Conservation (phyloP, 441 rosid species). For the California macrophylla region DNA sequence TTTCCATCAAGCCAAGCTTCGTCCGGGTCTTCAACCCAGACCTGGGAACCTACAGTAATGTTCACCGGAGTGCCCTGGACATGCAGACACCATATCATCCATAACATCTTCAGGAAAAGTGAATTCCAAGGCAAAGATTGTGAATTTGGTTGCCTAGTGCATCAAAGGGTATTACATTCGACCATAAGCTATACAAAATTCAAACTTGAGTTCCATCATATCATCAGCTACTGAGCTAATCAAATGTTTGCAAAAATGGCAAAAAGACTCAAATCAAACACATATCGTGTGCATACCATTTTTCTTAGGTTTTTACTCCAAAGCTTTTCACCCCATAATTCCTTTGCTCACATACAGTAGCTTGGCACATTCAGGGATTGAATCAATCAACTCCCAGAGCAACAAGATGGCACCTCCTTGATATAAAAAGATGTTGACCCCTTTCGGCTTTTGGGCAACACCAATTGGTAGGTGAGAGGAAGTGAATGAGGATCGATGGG, state of each 20-base stretch:
- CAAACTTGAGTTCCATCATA: not conserved
- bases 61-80: conserved; percentile 75
- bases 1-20: conserved; percentile 74
- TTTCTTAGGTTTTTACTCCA: not conserved
- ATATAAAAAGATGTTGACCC: too few species aligned
- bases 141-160: not conserved
- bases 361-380: too few species aligned
- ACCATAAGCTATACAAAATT: not conserved
- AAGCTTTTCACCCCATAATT: not conserved
- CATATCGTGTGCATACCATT: not conserved
- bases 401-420: too few species aligned
- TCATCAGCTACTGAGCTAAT: not conserved
- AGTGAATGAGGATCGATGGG: conserved; percentile 16
- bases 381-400: not conserved
- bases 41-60: conserved; percentile 77
- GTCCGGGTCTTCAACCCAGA: conserved; percentile 77
- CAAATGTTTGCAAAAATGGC: not conserved
- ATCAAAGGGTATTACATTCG: not conserved
- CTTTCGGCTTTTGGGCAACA: not conserved
- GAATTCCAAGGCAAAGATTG: not conserved
- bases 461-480: not conserved
- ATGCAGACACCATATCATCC: conserved; percentile 10
- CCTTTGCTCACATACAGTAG: not conserved
- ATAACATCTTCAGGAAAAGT: too few species aligned
- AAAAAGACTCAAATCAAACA: not conserved